Conservation (phyloP, 2,329 filamentous ascomycete species). For the Colletotrichum liriopes region DNA sequence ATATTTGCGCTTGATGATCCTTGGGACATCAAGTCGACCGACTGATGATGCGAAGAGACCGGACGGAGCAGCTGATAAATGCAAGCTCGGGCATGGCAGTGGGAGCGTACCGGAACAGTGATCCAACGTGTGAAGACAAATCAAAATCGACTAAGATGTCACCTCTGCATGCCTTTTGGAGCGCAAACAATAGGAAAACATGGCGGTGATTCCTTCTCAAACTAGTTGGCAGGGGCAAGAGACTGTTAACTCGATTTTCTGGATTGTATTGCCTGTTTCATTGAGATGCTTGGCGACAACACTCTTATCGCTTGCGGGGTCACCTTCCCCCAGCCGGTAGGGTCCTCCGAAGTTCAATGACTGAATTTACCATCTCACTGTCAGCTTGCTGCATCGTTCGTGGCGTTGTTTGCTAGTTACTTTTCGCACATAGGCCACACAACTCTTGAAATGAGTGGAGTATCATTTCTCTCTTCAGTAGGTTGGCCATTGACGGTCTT, state of each 20-base stretch:
- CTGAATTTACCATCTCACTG: constrained; percentile 58
- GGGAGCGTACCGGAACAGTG: not conserved
- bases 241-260: constrained; percentile 40
- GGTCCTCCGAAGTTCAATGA: constrained; percentile 49
- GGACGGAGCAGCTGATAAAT: constrained; percentile 15
- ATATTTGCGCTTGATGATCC: too few relatives aligned
- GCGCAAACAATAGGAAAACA: constrained; percentile 47
- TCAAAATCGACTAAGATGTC: not conserved
- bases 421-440: constrained; percentile 44
- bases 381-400: constrained; percentile 58
- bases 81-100: constrained; percentile 7
- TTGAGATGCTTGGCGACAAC: too few relatives aligned
- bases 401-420: constrained; percentile 57
- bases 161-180: constrained; percentile 48
- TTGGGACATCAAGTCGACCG: too few relatives aligned
- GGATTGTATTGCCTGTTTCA: too few relatives aligned
- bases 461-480: constrained; percentile 53
- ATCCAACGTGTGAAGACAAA: too few relatives aligned
- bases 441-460: constrained; percentile 57
- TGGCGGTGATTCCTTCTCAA: constrained; percentile 53
- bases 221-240: constrained; percentile 50
- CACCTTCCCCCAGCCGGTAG: too few relatives aligned
- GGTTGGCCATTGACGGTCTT: constrained; percentile 53
- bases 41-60: too few relatives aligned
- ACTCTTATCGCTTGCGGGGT: too few relatives aligned